phyloP scores from a whole-genome alignment of 305 asterid species.

The Stenogyne calaminthoides region DNA sequence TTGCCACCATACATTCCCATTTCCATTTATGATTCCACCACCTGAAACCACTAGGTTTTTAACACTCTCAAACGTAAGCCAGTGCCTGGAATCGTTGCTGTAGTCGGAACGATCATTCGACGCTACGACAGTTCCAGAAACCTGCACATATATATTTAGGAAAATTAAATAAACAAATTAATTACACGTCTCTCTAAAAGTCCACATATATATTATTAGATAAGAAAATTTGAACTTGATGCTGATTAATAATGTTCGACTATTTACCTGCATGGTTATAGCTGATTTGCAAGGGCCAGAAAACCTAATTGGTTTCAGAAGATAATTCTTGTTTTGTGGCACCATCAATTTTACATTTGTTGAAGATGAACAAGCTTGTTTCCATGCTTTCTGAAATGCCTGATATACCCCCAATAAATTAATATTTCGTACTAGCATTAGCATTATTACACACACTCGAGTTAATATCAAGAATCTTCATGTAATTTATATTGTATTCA shows the following conservation, averaged over 20 bases:
- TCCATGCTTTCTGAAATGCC: slow-evolving; percentile 74
- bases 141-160: slow-evolving; percentile 37
- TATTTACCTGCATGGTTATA: slow-evolving; percentile 51
- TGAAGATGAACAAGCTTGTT: slow-evolving; percentile 58
- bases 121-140: slow-evolving; percentile 59
- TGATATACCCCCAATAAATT: slow-evolving; percentile 13
- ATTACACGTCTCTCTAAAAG: too few species aligned
- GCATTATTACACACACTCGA: too few species aligned
- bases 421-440: too few species aligned
- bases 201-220: not conserved
- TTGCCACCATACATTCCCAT: slow-evolving; percentile 84
- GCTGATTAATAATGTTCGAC: not conserved
- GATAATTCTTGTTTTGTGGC: slow-evolving; percentile 45
- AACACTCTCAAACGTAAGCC: slow-evolving; percentile 56
- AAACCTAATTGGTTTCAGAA: slow-evolving; percentile 56
- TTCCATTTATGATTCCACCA: slow-evolving; percentile 69
- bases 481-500: too few species aligned
- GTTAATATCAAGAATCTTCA: too few species aligned
- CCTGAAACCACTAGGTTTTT: slow-evolving; percentile 56
- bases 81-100: slow-evolving; percentile 50
- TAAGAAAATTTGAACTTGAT: not conserved
- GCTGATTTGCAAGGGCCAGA: slow-evolving; percentile 71
- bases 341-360: slow-evolving; percentile 40
- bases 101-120: slow-evolving; percentile 54
- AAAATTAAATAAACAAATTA: too few species aligned